Conservation (phyloP, 2,329 filamentous ascomycete genomes). For the Neonectria magnoliae region DNA sequence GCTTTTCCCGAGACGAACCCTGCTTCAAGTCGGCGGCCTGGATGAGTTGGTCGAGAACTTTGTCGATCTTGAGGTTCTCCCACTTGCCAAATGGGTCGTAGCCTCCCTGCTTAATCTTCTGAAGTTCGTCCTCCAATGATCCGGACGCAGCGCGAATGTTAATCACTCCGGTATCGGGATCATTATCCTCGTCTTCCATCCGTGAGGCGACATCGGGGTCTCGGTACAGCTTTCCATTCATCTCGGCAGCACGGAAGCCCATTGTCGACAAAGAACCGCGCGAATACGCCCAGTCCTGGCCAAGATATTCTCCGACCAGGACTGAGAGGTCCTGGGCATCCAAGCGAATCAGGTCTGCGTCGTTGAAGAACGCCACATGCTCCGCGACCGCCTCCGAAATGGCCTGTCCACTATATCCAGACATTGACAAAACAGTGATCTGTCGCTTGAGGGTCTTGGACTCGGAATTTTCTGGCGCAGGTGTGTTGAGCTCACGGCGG, state of each 20-base stretch:
- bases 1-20: conserved; percentile 48
- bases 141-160: conserved; percentile 42
- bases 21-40: conserved; percentile 54
- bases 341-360: conserved; percentile 74
- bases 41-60: conserved; percentile 67
- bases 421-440: conserved; percentile 50
- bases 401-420: conserved; percentile 51
- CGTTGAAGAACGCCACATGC: conserved; percentile 68
- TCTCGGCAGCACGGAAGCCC: conserved; percentile 65
- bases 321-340: conserved; percentile 76
- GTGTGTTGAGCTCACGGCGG: conserved; percentile 42
- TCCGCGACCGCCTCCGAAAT: conserved; percentile 64
- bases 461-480: conserved; percentile 44
- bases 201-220: conserved; percentile 51
- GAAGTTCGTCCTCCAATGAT: conserved; percentile 55
- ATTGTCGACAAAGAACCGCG: conserved; percentile 63
- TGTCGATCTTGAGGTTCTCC: conserved; percentile 70
- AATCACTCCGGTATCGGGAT: conserved; percentile 47
- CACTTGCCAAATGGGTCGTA: conserved; percentile 58
- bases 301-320: conserved; percentile 75
- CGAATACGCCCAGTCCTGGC: conserved; percentile 64
- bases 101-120: conserved; percentile 53
- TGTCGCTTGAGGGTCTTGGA: conserved; percentile 50
- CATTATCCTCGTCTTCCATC: conserved; percentile 48
- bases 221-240: conserved; percentile 63